phyloP scores from a whole-genome alignment of 257 asterid species.

The Solanum pinnatisectum region DNA sequence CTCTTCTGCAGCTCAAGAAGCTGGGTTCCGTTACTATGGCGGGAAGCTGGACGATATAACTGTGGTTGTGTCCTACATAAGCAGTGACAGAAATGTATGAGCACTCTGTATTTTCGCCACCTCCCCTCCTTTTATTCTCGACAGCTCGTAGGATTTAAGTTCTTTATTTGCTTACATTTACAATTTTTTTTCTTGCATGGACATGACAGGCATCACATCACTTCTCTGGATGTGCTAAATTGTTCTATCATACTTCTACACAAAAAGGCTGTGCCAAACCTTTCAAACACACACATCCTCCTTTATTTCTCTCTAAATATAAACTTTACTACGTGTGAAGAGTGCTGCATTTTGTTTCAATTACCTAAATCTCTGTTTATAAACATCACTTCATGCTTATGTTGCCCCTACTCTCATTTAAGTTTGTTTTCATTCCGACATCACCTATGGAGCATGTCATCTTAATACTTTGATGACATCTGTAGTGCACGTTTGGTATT shows the following conservation, averaged over 20 bases:
- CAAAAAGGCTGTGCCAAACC: neutral
- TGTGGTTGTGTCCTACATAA: slow-evolving; percentile 77
- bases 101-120: neutral
- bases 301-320: neutral
- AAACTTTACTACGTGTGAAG: neutral
- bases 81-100: slow-evolving; percentile 58
- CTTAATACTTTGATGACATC: neutral
- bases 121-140: neutral
- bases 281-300: neutral
- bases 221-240: neutral
- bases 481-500: neutral
- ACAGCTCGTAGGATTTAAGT: neutral
- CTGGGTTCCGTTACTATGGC: slow-evolving; percentile 87
- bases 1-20: slow-evolving; percentile 97
- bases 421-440: neutral
- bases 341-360: neutral
- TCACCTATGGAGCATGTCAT: neutral
- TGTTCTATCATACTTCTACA: neutral
- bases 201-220: neutral
- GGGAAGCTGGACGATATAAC: slow-evolving; percentile 96
- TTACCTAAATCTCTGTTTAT: neutral
- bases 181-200: neutral
- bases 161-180: neutral
- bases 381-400: neutral
- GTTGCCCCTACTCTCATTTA: neutral